Conservation (phyloP, 1,139 yeast genomes). For the Scheffersomyces quercinus region DNA sequence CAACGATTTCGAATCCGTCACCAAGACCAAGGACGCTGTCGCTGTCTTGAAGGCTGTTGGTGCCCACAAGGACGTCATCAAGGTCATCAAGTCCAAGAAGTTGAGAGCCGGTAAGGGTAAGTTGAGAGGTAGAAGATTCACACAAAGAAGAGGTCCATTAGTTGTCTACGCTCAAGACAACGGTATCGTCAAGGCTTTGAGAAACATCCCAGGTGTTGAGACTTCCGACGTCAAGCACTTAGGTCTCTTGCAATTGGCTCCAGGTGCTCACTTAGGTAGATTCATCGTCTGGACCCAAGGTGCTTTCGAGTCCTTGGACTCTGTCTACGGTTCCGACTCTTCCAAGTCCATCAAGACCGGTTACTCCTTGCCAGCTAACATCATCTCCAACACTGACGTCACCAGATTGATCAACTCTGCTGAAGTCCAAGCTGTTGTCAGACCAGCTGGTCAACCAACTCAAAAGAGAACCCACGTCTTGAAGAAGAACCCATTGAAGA, state of each 20-base stretch:
- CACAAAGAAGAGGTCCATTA: slow-evolving; percentile 99
- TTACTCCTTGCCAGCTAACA: slow-evolving; percentile 92
- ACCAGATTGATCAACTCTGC: slow-evolving; percentile 98
- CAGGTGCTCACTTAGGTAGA: slow-evolving; percentile 99
- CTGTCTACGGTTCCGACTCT: slow-evolving; percentile 94
- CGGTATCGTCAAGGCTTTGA: slow-evolving; percentile 97
- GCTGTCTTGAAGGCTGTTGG: slow-evolving; percentile 98
- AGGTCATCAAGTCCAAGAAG: slow-evolving; percentile 98
- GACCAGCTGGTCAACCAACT: slow-evolving; percentile 94
- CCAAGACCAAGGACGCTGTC: slow-evolving; percentile 98
- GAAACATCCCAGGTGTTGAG: slow-evolving; percentile 99
- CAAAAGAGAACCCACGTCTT: slow-evolving; percentile 94
- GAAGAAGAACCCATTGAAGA: slow-evolving; percentile 99
- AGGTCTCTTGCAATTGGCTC: slow-evolving; percentile 98
- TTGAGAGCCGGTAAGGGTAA: slow-evolving; percentile 99
- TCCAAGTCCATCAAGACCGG: slow-evolving; percentile 83
- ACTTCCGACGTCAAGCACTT: slow-evolving; percentile 89
- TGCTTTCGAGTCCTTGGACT: slow-evolving; percentile 96
- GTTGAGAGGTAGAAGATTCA: slow-evolving; percentile 99
- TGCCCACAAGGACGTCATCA: slow-evolving; percentile 97
- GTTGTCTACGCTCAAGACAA: slow-evolving; percentile 98
- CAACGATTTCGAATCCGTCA: slow-evolving; percentile 86
- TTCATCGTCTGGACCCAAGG: slow-evolving; percentile 99
- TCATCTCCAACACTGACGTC: slow-evolving; percentile 93
- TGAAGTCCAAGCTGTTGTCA: slow-evolving; percentile 96